Conservation (phyloP, 2,329 filamentous ascomycete genomes). For the Cladosporium velox region DNA sequence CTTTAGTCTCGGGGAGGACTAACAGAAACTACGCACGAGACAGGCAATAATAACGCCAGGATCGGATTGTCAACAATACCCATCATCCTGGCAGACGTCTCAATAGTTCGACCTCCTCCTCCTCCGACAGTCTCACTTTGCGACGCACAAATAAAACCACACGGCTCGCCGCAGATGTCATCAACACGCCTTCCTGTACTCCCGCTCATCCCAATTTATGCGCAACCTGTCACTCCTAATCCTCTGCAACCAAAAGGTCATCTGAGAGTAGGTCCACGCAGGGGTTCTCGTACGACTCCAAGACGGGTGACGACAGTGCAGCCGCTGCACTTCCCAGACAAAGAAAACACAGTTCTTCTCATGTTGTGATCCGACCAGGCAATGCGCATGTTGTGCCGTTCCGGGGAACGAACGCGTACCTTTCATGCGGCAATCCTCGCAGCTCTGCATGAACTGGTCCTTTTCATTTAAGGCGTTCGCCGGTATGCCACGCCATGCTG, state of each 20-base stretch:
- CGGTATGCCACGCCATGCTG: background rate
- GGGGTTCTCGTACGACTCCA: constrained; percentile 9
- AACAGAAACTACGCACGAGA: background rate
- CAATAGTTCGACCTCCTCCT: background rate
- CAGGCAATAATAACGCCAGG: background rate
- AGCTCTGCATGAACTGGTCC: constrained; percentile 16
- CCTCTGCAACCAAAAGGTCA: constrained; percentile 14
- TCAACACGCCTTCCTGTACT: constrained; percentile 2
- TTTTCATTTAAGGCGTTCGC: constrained; percentile 1
- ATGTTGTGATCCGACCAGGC: constrained; percentile 1
- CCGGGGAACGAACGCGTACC: constrained; percentile 1
- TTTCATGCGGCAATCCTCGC: background rate
- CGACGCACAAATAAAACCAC: constrained; percentile 19
- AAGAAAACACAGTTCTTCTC: constrained; percentile 2
- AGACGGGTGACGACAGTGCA: constrained; percentile 9
- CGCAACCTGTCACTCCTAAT: constrained; percentile 15
- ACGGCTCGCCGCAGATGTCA: constrained; percentile 21
- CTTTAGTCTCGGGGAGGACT: constrained; percentile 2
- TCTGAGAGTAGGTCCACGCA: constrained; percentile 10
- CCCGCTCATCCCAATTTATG: background rate
- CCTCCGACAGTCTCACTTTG: constrained; percentile 3
- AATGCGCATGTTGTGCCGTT: background rate
- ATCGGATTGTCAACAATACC: constrained; percentile 2
- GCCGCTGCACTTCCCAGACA: constrained; percentile 4
- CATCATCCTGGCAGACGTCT: background rate